phyloP scores from a whole-genome alignment of 2,329 filamentous ascomycete species.

The Fusarium penzigii region DNA sequence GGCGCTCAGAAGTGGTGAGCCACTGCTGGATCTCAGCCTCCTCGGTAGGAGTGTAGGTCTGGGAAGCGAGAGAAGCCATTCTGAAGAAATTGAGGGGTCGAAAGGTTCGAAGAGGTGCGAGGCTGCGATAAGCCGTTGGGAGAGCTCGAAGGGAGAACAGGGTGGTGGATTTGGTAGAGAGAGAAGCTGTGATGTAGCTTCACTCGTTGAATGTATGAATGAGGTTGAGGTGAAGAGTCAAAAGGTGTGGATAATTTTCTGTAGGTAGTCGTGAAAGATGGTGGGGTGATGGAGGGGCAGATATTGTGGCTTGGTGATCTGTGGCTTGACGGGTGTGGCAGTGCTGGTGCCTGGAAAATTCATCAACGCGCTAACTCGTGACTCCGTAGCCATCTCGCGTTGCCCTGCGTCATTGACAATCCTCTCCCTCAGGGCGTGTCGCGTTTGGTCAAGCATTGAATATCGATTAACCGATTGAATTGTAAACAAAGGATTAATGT shows the following conservation, averaged over 20 bases:
- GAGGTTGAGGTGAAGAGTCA: neutral
- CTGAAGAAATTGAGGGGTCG: constrained; percentile 38
- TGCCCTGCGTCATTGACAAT: constrained; percentile 24
- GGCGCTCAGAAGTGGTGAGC: constrained; percentile 74
- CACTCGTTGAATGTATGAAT: constrained; percentile 12
- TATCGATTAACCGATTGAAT: constrained; percentile 7
- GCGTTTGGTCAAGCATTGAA: constrained; percentile 7
- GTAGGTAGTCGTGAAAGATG: neutral
- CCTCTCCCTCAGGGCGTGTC: constrained; percentile 1
- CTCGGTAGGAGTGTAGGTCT: constrained; percentile 75
- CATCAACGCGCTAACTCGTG: constrained; percentile 32
- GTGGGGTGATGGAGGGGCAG: constrained; percentile 10
- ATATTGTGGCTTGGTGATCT: neutral
- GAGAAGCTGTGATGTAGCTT: constrained; percentile 28
- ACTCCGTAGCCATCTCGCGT: constrained; percentile 39
- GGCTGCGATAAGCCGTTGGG: constrained; percentile 36
- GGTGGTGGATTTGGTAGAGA: constrained; percentile 16
- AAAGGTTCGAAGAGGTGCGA: constrained; percentile 38
- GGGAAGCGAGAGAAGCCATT: constrained; percentile 67
- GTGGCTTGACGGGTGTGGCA: constrained; percentile 1
- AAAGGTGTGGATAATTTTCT: neutral
- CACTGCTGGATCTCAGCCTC: constrained; percentile 88
- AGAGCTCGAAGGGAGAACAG: constrained; percentile 46
- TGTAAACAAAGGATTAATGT: neutral
- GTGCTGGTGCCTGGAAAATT: neutral